Evolutionary conservation across 192 early-diverging fungal genomes (phyloP).

Genomic region (Thoreauomyces humboldtii): DNA sequence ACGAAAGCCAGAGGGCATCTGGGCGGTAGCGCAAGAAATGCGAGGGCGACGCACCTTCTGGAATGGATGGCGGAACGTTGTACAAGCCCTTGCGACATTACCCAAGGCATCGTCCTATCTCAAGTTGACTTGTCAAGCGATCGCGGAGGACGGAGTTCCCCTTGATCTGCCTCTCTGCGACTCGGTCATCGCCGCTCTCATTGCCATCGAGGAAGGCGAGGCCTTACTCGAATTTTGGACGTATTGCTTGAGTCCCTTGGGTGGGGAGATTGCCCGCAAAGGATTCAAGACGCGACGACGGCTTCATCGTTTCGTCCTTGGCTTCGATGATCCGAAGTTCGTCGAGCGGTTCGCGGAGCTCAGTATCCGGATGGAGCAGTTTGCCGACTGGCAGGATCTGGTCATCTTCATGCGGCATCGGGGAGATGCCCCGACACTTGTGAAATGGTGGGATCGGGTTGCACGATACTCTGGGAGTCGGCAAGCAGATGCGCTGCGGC

Average conservation of each 20-base stretch:
- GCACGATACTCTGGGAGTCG: neutral
- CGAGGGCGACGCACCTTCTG: neutral
- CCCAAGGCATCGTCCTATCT: neutral
- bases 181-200: neutral
- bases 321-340: neutral
- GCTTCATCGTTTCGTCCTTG: neutral
- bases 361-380: neutral
- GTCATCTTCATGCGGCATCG: neutral
- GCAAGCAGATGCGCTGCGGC: neutral
- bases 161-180: neutral
- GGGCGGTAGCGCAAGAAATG: slow-evolving; percentile 1
- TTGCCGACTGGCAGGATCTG: neutral
- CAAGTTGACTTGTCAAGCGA: neutral
- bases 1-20: neutral
- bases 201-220: neutral
- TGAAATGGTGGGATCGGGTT: neutral
- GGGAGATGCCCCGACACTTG: neutral
- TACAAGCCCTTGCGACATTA: neutral
- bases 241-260: too few species aligned
- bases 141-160: neutral
- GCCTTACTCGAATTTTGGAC: neutral
- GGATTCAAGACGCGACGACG: neutral
- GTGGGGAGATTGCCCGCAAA: too few species aligned
- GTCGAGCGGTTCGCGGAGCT: neutral
- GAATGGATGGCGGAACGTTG: neutral